Percentiles rank a stretch among this genome's conserved stretches.
Conservation (phyloP, 495 filamentous ascomycete species). For the Tuber aestivum region DNA sequence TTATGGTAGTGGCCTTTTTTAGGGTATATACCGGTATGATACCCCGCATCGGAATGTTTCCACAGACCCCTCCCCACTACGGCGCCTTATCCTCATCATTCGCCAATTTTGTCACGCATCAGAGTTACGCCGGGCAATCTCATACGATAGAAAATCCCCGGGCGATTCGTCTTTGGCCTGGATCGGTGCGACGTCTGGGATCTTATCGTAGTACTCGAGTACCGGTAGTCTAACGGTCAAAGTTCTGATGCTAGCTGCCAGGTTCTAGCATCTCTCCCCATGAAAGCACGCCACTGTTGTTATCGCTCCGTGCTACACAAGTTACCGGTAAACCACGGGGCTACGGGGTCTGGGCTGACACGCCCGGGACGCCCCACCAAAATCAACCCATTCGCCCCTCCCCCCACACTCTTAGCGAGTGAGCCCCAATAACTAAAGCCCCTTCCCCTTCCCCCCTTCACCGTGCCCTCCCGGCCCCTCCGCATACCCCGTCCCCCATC, state of each 20-base stretch:
- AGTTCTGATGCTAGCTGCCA: not conserved
- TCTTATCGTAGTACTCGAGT: no score
- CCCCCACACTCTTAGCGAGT: constrained; percentile 3
- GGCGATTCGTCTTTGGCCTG: not conserved
- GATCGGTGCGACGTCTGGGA: not conserved
- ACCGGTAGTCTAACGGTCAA: not conserved
- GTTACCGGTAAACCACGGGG: constrained; percentile 15
- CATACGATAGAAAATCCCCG: not conserved
- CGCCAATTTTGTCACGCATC: not conserved
- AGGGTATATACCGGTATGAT: not conserved
- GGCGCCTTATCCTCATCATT: not conserved
- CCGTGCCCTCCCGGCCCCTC: not conserved
- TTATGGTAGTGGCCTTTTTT: not conserved
- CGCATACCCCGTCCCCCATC: constrained; percentile 2
- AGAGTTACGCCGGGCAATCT: not conserved
- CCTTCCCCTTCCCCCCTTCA: not conserved
- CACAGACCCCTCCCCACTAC: not conserved
- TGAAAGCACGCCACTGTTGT: not conserved
- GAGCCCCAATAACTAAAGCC: constrained; percentile 8
- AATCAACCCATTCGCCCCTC: constrained; percentile 15
- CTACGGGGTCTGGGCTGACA: constrained; percentile 2
- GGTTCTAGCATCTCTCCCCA: not conserved
- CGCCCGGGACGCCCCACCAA: constrained; percentile 13
- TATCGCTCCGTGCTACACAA: constrained; percentile 17
- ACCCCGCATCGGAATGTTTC: not conserved